Evolutionary conservation across 805 yeast genomes (phyloP), one percentile per base, ranked within the genome.

Genomic region (Brettanomyces sp.): DNA sequence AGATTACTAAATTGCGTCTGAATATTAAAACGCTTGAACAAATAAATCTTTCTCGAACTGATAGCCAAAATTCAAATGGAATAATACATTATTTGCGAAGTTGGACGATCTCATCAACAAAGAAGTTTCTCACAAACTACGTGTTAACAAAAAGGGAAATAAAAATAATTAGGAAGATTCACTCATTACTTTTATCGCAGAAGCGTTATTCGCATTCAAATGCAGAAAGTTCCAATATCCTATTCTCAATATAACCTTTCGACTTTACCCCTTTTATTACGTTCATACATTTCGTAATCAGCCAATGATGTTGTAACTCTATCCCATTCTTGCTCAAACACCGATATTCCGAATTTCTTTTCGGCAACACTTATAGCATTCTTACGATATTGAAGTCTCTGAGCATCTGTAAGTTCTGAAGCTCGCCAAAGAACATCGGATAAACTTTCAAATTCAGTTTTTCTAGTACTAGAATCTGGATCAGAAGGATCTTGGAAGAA

Each of bases 401-500:
- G 50, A 1, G 21, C 36, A 3, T 39, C 45, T 4, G 41, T 12
- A 32, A 63, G 42, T 12, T 18, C 18, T 5, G 52, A 53, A 28
- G 55, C 74, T 38, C 63, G 54, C 2, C 53, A 45, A 24, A 91
- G 70, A 5, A 77, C 67, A 8, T 71, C 71, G n/a, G 68, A 54
- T 43, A 91, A 68, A 1, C 68, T 56, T 1, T 57, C 59, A 39
- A 51, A 58, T 32, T 48, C 47, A 24, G 52, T 45, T 18, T 47
- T 46, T 11, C 38, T 25, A 4, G 36, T 18, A 24, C 48, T 41
- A 54, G 58, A 82, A 60, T 86, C 96, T 1, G 95, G 95, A 58
- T 90, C 97, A 5, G 62, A 61, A 11, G 64, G 63, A 52, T 82
- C 78, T 50, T 74, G 78, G 68, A 91, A 93, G 62, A 89, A 84